phyloP scores from a whole-genome alignment of 257 asterid species.

The Parsonsia alboflavescens region DNA sequence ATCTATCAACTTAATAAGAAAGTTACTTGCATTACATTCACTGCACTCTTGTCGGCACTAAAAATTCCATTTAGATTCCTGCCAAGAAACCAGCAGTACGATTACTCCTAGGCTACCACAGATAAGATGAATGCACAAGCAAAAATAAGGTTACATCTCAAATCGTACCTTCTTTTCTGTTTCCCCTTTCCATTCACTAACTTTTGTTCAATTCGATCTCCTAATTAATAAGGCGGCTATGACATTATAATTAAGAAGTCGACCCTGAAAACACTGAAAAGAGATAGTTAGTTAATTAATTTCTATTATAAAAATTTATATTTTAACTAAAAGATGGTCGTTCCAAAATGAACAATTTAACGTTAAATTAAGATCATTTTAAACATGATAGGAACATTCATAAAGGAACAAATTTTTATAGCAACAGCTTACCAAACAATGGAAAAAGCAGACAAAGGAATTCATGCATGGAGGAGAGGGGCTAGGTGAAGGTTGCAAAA shows the following conservation, averaged over 20 bases:
- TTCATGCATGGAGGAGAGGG: background rate
- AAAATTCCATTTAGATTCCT: background rate
- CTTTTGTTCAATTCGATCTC: background rate
- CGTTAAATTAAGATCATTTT: background rate
- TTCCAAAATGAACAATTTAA: too few species aligned
- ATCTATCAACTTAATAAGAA: background rate
- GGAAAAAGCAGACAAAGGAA: background rate
- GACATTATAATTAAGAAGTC: background rate
- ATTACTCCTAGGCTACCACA: background rate
- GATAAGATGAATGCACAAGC: background rate
- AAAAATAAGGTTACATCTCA: background rate
- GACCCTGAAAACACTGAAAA: too few species aligned
- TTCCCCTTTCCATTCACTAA: background rate
- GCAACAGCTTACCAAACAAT: slow-evolving; percentile 6
- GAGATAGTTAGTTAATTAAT: too few species aligned
- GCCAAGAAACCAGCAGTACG: background rate
- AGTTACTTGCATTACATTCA: background rate
- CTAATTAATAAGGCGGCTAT: too few species aligned
- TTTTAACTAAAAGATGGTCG: too few species aligned
- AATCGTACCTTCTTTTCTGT: background rate
- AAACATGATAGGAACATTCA: background rate
- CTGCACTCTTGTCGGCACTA: slow-evolving; percentile 4
- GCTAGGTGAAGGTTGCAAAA: background rate
- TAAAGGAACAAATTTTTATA: background rate
- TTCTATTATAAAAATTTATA: too few species aligned